These are phyloP conservation scores for Liquidambar formosana DNA, from an alignment of 164 flowering plant species.

Conservation along the genomic window DNA sequence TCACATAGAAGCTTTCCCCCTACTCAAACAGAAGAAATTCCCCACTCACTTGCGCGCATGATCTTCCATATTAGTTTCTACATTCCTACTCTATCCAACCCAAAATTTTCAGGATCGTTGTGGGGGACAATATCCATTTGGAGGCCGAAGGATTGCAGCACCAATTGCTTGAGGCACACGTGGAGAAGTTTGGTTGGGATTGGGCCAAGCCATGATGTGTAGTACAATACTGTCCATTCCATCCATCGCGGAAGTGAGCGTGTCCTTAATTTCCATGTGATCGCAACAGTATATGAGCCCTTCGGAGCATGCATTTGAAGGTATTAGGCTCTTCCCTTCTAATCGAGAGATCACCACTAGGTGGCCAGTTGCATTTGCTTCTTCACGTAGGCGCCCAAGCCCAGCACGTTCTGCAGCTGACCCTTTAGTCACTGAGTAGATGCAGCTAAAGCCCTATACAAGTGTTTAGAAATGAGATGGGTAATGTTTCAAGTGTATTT, in stretches of 20 bases:
- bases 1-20: too few relatives aligned
- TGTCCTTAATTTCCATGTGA: conserved; percentile 38
- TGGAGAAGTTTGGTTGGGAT: conserved; percentile 18
- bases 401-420: conserved; percentile 58
- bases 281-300: conserved; percentile 57
- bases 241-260: conserved; percentile 36
- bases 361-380: conserved; percentile 30
- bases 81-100: too few relatives aligned
- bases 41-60: too few relatives aligned
- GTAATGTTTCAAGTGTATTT: too few relatives aligned
- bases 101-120: too few relatives aligned
- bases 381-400: conserved; percentile 33
- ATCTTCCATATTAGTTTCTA: too few relatives aligned
- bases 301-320: conserved; percentile 36
- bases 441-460: conserved; percentile 53
- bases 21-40: too few relatives aligned
- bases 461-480: too few relatives aligned
- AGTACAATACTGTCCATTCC: conserved; percentile 37
- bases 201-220: conserved; percentile 54
- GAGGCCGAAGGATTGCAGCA: conserved; percentile 31
- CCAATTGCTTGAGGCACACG: conserved; percentile 7
- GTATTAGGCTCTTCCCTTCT: conserved; percentile 54
- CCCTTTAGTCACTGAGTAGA: conserved; percentile 37
- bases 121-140: not conserved
- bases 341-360: conserved; percentile 50